phyloP scores from a whole-genome alignment of 495 filamentous ascomycete genomes.

The Talaromyces wortmannii region DNA sequence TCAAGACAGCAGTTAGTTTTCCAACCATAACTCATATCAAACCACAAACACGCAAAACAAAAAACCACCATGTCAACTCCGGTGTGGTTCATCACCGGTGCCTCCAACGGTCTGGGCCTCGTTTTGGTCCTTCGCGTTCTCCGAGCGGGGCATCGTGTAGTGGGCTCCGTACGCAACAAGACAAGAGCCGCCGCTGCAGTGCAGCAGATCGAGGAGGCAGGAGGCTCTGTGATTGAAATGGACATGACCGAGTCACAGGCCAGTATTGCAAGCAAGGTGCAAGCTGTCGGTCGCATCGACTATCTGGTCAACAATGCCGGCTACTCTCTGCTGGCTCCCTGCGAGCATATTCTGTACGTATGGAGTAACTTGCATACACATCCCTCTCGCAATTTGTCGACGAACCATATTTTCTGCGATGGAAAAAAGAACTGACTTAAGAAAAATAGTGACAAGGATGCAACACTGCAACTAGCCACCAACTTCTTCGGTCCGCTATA shows the following conservation, averaged over 20 bases:
- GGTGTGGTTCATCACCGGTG: constrained; percentile 49
- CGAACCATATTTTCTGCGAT: neutral
- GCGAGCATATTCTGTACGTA: constrained; percentile 18
- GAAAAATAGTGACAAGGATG: constrained; percentile 25
- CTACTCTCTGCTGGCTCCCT: constrained; percentile 15
- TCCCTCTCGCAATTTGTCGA: neutral
- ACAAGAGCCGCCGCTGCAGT: constrained; percentile 21
- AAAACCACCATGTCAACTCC: constrained; percentile 3
- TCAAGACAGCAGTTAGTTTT: no score
- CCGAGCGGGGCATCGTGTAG: constrained; percentile 42
- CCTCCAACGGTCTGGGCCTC: constrained; percentile 46
- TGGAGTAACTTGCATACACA: neutral
- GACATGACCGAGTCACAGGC: constrained; percentile 31
- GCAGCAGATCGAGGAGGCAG: constrained; percentile 14
- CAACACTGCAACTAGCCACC: constrained; percentile 30
- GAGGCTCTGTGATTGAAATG: constrained; percentile 22
- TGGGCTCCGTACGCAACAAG: constrained; percentile 46
- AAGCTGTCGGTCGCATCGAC: constrained; percentile 16
- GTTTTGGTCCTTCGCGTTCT: constrained; percentile 39
- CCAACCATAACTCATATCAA: no score
- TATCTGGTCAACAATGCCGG: constrained; percentile 26
- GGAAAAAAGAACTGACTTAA: neutral
- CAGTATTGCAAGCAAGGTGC: neutral
- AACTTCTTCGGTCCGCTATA: constrained; percentile 42
- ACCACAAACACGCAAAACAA: no score